phyloP scores from a whole-genome alignment of 148 eudicot genomes.

The Agrostemma githago region DNA sequence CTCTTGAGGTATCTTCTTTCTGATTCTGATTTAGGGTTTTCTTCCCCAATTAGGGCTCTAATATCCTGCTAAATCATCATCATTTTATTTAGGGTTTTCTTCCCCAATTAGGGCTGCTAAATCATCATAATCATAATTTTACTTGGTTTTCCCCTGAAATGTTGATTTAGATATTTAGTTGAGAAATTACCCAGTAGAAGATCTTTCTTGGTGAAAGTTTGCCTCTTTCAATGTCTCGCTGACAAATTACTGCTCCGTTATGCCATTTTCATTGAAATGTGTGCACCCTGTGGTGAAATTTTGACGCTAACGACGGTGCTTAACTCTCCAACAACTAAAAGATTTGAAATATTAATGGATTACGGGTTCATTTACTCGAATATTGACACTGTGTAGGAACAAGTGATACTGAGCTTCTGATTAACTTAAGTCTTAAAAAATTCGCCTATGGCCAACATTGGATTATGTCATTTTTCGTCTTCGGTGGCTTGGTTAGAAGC shows the following conservation, averaged over 20 bases:
- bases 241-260: not conserved
- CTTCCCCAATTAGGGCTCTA: not conserved
- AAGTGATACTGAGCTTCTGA: too few species aligned
- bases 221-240: not conserved
- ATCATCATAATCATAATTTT: not conserved
- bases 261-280: not conserved
- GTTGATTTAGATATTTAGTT: not conserved
- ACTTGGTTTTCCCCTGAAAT: not conserved
- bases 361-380: too few species aligned
- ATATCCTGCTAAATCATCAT: not conserved
- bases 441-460: too few species aligned
- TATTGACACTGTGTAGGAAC: too few species aligned
- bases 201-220: not conserved
- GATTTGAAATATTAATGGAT: too few species aligned
- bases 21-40: not conserved
- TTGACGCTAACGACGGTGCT: too few species aligned
- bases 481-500: too few species aligned
- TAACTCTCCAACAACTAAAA: too few species aligned
- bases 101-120: not conserved
- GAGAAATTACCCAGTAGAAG: not conserved
- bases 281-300: too few species aligned
- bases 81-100: not conserved
- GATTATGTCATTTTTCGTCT: too few species aligned
- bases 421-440: too few species aligned
- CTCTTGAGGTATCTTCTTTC: constrained; percentile 18